Base-by-base conservation (phyloP, 1,284 basidiomycete species). In the Cystobasidiaceae sp. region DNA sequence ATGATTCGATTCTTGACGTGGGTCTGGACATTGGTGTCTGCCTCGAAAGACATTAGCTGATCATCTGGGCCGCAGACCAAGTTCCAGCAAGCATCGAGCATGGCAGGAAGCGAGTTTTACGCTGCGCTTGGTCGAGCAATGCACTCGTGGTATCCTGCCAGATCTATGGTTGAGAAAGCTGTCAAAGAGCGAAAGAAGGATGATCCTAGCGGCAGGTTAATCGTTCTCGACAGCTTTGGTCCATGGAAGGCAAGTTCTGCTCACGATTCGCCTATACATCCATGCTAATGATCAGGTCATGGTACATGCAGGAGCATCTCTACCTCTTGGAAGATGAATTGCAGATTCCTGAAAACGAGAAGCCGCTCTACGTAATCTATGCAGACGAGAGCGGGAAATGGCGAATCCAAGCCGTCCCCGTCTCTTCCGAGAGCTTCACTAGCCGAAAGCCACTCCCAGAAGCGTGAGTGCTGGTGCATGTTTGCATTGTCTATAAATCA, bases 401-500 rank as follows among this genome's bases (percentile, higher is more conserved):
- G 94, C 86, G 96, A 50, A 80, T 98, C 50, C 94, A 97, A 76
- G 93, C 93, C 15, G 90, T 98, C 17, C 89, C 94, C 15, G 80
- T 87, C 55, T 82, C 85, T 1, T 80, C 87, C 2, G 88, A 90
- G 72, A 89, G 87, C 73, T 98, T 98, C 74, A 84, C 87, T 75
- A 93, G 87, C 76, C 84, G 96, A 48, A 96, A 94, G 76, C 85
- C 91, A 0, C 80, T 98, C 39, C 94, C 96, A 1, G 92, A 97
- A 77, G 80, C 82, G 66, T 78, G 39, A 64, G 55, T n/a, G n/a
- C n/a, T 59, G 74, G 73, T 21, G 17, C 46, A 8, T 0, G 11
- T 56, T 49, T 28, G 21, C 19, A 7, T 27, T 7, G 2, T 51
- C 11, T 39, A 4, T 11, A 15, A 21, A 34, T 19, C 25, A 7